These are phyloP conservation scores for Tetraselmis striata DNA, from an alignment of 139 green algal species.

Conservation along the genomic window DNA sequence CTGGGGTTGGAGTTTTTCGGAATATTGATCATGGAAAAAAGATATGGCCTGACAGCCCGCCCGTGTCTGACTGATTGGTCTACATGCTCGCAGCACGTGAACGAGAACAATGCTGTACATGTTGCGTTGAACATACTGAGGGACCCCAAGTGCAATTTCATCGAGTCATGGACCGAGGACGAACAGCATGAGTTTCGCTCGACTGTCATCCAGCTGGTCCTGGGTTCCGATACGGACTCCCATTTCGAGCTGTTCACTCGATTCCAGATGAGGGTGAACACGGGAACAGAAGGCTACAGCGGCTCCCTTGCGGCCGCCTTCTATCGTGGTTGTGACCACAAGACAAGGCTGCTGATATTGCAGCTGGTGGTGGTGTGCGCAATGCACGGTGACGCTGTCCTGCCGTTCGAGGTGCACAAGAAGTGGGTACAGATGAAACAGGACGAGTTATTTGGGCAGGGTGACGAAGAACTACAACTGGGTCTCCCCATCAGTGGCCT, in stretches of 20 bases:
- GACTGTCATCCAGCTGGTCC: background rate
- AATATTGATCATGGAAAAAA: background rate
- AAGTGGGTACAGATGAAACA: background rate
- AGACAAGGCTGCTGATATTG: background rate
- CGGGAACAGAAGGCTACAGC: background rate
- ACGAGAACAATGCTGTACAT: background rate
- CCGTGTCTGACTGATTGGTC: background rate
- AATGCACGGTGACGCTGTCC: background rate
- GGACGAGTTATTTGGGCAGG: background rate
- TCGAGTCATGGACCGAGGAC: background rate
- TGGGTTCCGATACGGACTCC: background rate
- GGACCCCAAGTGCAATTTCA: background rate
- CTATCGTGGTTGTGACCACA: background rate
- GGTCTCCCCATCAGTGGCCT: background rate
- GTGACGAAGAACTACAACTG: background rate
- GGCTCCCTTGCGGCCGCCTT: background rate
- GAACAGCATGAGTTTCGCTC: background rate
- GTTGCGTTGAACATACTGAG: background rate
- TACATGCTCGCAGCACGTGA: background rate
- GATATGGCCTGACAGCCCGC: background rate
- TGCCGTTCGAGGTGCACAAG: background rate
- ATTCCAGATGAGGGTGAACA: background rate
- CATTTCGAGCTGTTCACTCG: background rate
- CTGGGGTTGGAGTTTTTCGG: too few species aligned
- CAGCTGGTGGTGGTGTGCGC: background rate